A percentile compares a stretch with the other conserved stretches of the same genome.
phyloP scores from a whole-genome alignment of 2,329 filamentous ascomycete species.

The Pseudogymnoascus sp. region DNA sequence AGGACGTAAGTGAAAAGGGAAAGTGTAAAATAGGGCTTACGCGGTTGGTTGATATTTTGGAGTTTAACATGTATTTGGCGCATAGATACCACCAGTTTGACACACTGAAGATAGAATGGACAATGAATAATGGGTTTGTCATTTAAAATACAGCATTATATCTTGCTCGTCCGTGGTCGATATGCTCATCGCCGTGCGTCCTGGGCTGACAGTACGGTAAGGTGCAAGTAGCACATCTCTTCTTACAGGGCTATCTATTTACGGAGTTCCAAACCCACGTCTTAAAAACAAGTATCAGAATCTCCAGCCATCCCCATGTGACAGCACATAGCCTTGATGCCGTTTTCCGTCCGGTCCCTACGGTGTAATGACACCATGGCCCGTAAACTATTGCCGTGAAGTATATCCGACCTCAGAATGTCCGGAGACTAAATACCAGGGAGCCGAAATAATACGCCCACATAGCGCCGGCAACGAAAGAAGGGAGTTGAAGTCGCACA shows the following conservation, averaged over 20 bases:
- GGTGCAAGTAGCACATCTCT: neutral
- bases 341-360: neutral
- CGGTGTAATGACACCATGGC: neutral
- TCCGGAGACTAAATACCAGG: neutral
- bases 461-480: neutral
- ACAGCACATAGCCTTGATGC: neutral
- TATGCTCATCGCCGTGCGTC: neutral
- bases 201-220: neutral
- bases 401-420: neutral
- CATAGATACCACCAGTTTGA: constrained; percentile 1
- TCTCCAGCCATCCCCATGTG: neutral
- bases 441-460: neutral
- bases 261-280: neutral
- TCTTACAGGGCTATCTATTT: neutral
- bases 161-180: neutral
- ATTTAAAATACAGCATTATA: neutral
- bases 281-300: neutral
- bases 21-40: neutral
- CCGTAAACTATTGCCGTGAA: neutral
- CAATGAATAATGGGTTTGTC: neutral
- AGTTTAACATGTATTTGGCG: constrained; percentile 6
- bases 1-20: neutral
- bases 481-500: neutral
- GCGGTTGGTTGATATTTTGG: neutral
- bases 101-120: neutral